Base-by-base conservation (phyloP, 345 rosid species). In the Linum trigynum region DNA sequence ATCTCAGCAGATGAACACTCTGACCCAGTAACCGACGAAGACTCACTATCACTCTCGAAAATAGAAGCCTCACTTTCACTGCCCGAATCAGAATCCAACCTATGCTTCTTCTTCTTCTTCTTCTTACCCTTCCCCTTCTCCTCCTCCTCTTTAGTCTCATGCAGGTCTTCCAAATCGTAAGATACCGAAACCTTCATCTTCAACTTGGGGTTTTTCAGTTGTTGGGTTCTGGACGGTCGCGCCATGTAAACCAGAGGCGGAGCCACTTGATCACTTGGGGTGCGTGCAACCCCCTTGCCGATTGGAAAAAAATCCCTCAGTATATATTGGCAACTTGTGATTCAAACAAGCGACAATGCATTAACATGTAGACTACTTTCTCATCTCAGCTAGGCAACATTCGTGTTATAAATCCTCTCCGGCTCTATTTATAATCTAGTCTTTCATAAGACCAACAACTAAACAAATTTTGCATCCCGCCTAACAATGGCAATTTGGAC, bases 11-110 rank as follows among this genome's bases (percentile, higher is more conserved):
- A 86, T 50, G 92, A 88, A 40, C 69, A 81, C 12, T 83, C 96
- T 0, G 90, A 83, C 14, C 73, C 91, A 0, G 87, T 85, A 38
- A 78, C 86, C 3, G 87, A 83, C 2, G 84, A 82, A 0, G 86
- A 41, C 61, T 75, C 87, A 61, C 92, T 87, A 56, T 87, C 95
- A 16, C 91, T 81, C 79, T 85, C 96, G 17, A 92, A 92, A 69
- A 92, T 90, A 0, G 97, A 90, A 63, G 94, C 94, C 84, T 90
- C 99, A 53, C 96, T 90, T 55, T 81, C 97, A 73, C 83, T 85
- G 0, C 78, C 80, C 14, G 92, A 82, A 43, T 79, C 89, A 5
- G 92, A 83, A 38, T 81, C 82, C 0, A 91, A 78, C 37, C 79
- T 72, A 56, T 90, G 80, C 81, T 94, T 94, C 69, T 90, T 94